Evolutionary conservation across 768 basidiomycete species (phyloP).

Genomic region (Cubamyces sp.): DNA sequence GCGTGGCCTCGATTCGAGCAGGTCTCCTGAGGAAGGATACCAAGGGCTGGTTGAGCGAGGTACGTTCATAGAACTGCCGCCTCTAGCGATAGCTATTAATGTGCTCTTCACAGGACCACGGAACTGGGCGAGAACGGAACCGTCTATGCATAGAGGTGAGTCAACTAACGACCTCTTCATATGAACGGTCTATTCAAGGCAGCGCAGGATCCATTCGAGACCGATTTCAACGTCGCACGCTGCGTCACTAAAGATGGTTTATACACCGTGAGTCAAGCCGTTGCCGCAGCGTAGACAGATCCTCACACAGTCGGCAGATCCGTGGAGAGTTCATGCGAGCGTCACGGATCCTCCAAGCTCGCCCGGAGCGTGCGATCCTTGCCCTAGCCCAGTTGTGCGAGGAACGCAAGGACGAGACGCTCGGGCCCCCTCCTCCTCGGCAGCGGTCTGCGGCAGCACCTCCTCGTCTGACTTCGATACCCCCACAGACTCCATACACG

Average conservation of each 20-base stretch:
- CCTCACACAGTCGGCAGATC: conserved; percentile 56
- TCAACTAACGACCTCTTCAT: background rate
- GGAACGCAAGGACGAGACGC: conserved; percentile 76
- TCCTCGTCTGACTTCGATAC: conserved; percentile 48
- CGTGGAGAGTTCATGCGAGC: conserved; percentile 99
- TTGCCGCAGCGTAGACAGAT: background rate
- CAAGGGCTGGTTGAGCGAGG: conserved; percentile 96
- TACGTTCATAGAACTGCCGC: conserved; percentile 41
- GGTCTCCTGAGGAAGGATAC: conserved; percentile 87
- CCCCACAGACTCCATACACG: conserved; percentile 74
- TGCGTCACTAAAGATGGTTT: conserved; percentile 97
- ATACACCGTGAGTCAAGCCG: conserved; percentile 68
- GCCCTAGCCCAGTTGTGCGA: conserved; percentile 91
- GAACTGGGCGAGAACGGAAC: conserved; percentile 83
- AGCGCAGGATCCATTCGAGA: conserved; percentile 90
- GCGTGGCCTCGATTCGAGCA: conserved; percentile 88
- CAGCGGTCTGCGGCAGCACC: conserved; percentile 47
- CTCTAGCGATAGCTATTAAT: background rate
- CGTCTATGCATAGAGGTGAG: conserved; percentile 63
- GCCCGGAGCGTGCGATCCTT: conserved; percentile 79
- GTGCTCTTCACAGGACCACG: conserved; percentile 48
- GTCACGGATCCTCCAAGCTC: conserved; percentile 76
- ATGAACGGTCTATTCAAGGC: conserved; percentile 1
- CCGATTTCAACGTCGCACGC: conserved; percentile 94
- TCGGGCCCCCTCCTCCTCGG: conserved; percentile 54